phyloP scores from a whole-genome alignment of 2,329 filamentous ascomycete genomes.

The Beauveria sp. region DNA sequence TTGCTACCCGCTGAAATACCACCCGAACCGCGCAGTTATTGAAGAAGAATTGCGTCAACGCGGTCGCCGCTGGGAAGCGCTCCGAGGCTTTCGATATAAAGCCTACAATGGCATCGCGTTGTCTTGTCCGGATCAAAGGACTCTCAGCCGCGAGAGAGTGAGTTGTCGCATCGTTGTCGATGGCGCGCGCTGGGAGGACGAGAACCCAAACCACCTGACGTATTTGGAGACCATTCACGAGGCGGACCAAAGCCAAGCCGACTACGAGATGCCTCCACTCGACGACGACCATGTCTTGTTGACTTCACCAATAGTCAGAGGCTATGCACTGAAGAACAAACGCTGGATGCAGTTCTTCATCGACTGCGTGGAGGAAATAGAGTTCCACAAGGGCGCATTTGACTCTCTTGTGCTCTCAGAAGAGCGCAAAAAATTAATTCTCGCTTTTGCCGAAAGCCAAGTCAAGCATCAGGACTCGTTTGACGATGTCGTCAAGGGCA shows the following conservation, averaged over 20 bases:
- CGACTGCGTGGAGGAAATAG: constrained; percentile 71
- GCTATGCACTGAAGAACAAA: constrained; percentile 83
- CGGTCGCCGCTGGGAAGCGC: constrained; percentile 73
- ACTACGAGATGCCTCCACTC: constrained; percentile 46
- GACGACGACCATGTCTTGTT: constrained; percentile 78
- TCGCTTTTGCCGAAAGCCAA: constrained; percentile 72
- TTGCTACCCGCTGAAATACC: constrained; percentile 73
- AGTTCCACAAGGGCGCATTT: constrained; percentile 78
- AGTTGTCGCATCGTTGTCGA: constrained; percentile 74
- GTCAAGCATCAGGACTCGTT: constrained; percentile 73
- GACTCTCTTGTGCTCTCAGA: constrained; percentile 66
- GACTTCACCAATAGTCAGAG: constrained; percentile 74
- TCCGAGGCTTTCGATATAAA: constrained; percentile 78
- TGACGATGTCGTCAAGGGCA: constrained; percentile 75
- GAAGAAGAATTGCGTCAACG: constrained; percentile 64
- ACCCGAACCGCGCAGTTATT: constrained; percentile 61
- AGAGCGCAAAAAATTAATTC: constrained; percentile 57
- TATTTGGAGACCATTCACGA: constrained; percentile 60
- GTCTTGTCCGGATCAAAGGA: constrained; percentile 51
- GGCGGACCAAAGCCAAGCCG: constrained; percentile 34
- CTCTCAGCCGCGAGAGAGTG: constrained; percentile 46
- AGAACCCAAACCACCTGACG: constrained; percentile 79
- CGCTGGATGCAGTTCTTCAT: constrained; percentile 85
- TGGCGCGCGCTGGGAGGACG: constrained; percentile 69
- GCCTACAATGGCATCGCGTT: constrained; percentile 74